Evolutionary conservation across 2,329 filamentous ascomycete genomes (phyloP).

Genomic region (Madurella mycetomatis): DNA sequence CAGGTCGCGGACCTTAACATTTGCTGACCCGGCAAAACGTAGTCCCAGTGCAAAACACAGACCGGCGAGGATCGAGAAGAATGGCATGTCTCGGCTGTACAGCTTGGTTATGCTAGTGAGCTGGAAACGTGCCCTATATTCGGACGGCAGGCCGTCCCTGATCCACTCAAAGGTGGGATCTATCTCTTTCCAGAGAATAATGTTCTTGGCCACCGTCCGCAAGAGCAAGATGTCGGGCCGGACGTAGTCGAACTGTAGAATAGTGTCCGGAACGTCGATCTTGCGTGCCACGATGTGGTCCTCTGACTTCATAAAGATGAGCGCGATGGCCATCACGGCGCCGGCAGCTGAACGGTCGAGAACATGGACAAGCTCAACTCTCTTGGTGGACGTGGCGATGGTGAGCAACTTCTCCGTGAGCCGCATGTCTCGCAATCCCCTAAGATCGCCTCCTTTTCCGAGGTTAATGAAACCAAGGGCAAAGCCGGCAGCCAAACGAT

Average conservation of each 20-base stretch:
- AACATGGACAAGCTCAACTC: slow-evolving; percentile 86
- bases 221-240: slow-evolving; percentile 89
- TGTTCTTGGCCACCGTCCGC: slow-evolving; percentile 79
- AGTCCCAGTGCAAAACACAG: slow-evolving; percentile 77
- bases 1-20: slow-evolving; percentile 69
- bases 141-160: slow-evolving; percentile 62
- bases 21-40: slow-evolving; percentile 69
- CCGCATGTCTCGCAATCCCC: slow-evolving; percentile 88
- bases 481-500: slow-evolving; percentile 89
- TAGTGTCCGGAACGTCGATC: slow-evolving; percentile 85
- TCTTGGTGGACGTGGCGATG: slow-evolving; percentile 82
- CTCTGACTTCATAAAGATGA: slow-evolving; percentile 97
- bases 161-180: slow-evolving; percentile 72
- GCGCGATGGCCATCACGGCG: slow-evolving; percentile 82
- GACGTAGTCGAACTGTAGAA: slow-evolving; percentile 91
- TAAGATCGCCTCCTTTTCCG: slow-evolving; percentile 81
- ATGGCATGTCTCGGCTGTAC: slow-evolving; percentile 78
- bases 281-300: slow-evolving; percentile 83
- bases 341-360: slow-evolving; percentile 89
- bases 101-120: slow-evolving; percentile 59
- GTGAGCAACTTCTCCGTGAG: slow-evolving; percentile 83
- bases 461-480: slow-evolving; percentile 92
- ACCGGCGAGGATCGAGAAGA: slow-evolving; percentile 88
- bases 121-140: slow-evolving; percentile 60
- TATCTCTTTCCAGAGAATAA: slow-evolving; percentile 91